phyloP scores from a whole-genome alignment of 2,329 filamentous ascomycete species.

The Chrysosphaeria jannelii region DNA sequence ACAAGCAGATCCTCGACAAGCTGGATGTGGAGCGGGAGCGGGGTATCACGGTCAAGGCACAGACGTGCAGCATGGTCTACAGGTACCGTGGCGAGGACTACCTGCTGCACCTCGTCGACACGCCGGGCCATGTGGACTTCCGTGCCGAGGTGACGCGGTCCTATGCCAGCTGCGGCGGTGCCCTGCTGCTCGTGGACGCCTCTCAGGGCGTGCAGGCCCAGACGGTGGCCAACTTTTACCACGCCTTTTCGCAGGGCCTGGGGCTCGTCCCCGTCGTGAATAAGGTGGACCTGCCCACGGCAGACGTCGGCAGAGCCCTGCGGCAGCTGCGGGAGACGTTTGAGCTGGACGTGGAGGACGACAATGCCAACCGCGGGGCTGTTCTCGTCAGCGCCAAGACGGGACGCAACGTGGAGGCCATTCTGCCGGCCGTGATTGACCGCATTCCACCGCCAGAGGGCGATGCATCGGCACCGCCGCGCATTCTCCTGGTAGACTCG shows the following conservation, averaged over 20 bases:
- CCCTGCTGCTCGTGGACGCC: constrained; percentile 75
- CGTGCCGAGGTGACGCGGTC: constrained; percentile 83
- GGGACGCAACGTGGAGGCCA: constrained; percentile 54
- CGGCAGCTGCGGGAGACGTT: constrained; percentile 68
- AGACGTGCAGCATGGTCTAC: constrained; percentile 96
- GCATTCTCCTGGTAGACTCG: constrained; percentile 75
- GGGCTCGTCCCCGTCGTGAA: constrained; percentile 77
- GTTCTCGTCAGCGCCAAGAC: constrained; percentile 73
- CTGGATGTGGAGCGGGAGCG: constrained; percentile 87
- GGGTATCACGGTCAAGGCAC: constrained; percentile 94
- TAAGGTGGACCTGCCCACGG: constrained; percentile 79
- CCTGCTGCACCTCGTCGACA: constrained; percentile 82
- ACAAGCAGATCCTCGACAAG: constrained; percentile 92
- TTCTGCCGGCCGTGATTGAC: constrained; percentile 65
- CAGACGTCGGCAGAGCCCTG: constrained; percentile 61
- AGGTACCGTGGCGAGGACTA: constrained; percentile 66
- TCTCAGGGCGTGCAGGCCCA: constrained; percentile 93
- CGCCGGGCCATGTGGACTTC: constrained; percentile 92
- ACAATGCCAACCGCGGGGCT: constrained; percentile 12
- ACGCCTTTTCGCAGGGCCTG: constrained; percentile 77
- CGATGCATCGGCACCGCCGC: constrained; percentile 35
- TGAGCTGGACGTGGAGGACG: constrained; percentile 53
- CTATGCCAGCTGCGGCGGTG: constrained; percentile 87
- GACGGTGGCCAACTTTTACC: constrained; percentile 94
- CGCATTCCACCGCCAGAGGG: constrained; percentile 57